Percentiles rank a stretch among this genome's conserved stretches.
Evolutionary conservation across 2,329 filamentous ascomycete species (phyloP).

Genomic region (Phaeosphaeriaceae sp.): DNA sequence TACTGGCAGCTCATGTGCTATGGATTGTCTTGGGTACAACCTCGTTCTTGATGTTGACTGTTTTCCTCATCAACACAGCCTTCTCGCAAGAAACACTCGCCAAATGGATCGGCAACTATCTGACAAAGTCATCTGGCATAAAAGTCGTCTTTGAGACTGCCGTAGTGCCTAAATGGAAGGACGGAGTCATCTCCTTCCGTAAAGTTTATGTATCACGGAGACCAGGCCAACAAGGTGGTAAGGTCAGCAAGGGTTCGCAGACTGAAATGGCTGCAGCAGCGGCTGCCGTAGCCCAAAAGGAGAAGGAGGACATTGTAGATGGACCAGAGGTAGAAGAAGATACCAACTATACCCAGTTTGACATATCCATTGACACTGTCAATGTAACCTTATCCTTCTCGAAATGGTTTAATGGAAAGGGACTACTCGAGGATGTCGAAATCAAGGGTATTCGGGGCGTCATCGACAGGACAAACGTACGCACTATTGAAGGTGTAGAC

Average conservation of each 20-base stretch:
- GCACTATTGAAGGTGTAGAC: conserved; percentile 74
- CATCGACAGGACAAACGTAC: conserved; percentile 84
- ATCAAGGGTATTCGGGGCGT: conserved; percentile 93
- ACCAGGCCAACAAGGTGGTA: conserved; percentile 79
- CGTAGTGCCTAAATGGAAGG: conserved; percentile 94
- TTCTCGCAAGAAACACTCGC: conserved; percentile 97
- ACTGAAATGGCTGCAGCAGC: conserved; percentile 80
- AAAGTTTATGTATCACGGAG: conserved; percentile 95
- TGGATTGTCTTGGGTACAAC: conserved; percentile 98
- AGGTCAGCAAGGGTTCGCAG: conserved; percentile 92
- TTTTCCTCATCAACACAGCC: conserved; percentile 92
- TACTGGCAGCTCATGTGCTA: conserved; percentile 88
- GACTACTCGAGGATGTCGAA: conserved; percentile 87
- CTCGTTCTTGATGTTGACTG: conserved; percentile 91
- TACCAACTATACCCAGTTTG: conserved; percentile 97
- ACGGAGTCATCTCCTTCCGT: conserved; percentile 93
- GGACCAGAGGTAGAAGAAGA: conserved; percentile 71
- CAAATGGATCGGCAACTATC: conserved; percentile 90
- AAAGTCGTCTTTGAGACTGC: conserved; percentile 97
- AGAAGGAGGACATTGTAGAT: conserved; percentile 49
- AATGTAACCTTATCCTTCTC: conserved; percentile 96
- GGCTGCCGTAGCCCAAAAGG: conserved; percentile 67
- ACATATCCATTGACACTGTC: conserved; percentile 91
- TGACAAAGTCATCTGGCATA: conserved; percentile 90
- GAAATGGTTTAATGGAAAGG: conserved; percentile 99